A percentile compares a stretch with the other conserved stretches of the same genome.
These are phyloP conservation scores for Neurospora sublineolata DNA, from an alignment of 495 filamentous ascomycete genomes.

Conservation along the genomic window DNA sequence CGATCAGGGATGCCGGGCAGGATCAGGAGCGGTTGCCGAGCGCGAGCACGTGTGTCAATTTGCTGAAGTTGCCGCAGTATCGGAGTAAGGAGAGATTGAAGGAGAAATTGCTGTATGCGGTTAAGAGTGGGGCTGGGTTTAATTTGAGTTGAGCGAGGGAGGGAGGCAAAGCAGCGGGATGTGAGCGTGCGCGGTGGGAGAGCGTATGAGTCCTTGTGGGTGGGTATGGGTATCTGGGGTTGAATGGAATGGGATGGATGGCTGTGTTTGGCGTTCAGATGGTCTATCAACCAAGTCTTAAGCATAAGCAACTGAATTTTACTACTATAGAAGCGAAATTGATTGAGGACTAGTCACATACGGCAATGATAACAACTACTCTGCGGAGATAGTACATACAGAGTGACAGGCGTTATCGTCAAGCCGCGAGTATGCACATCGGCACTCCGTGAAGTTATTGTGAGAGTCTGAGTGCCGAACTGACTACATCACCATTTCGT, in stretches of 20 bases:
- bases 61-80: constrained; percentile 88
- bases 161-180: background rate
- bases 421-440: too few species aligned
- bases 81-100: constrained; percentile 46
- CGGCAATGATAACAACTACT: too few species aligned
- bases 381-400: too few species aligned
- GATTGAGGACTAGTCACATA: background rate
- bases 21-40: constrained; percentile 77
- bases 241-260: background rate
- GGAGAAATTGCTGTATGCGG: constrained; percentile 79
- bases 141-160: constrained; percentile 50
- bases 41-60: constrained; percentile 93
- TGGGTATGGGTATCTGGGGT: background rate
- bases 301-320: background rate
- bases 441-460: background rate
- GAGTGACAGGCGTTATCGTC: too few species aligned
- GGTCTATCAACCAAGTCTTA: background rate
- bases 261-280: background rate
- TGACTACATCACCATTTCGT: background rate
- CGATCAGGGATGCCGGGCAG: constrained; percentile 73
- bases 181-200: too few species aligned
- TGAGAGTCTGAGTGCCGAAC: background rate
- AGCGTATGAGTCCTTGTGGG: background rate
- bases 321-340: background rate
- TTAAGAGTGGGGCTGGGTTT: constrained; percentile 87